Evolutionary conservation across 495 filamentous ascomycete genomes (phyloP), one percentile per base, ranked within the genome.

Genomic region (Clohesyomyces aquaticus): DNA sequence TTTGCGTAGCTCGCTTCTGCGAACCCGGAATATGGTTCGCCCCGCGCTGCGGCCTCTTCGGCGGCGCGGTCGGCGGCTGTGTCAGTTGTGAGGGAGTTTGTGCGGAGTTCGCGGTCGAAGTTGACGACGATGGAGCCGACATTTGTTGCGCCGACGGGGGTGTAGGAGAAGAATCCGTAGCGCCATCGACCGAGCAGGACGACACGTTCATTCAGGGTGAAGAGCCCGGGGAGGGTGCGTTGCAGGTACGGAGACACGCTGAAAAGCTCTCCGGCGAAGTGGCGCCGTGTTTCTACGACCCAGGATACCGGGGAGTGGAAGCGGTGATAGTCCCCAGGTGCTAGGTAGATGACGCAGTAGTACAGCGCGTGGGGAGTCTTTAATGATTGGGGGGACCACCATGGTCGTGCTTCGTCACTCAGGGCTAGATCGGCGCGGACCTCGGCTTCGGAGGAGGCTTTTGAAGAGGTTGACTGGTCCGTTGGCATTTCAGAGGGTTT

Each of bases 81-180:
- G 68, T 98, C 92, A 9, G 92, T 96, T 0, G 87, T 85, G 32
- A 98, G 79, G 63, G 85, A 89, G 75, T 99, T 99, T 29, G 94
- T 99, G 55, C 92, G 85, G 56, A 99, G 78, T 74, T 99, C 95
- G 59, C 86, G 81, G 74, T 99, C 94, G 73, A 99, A 99, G 77
- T 99, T 96, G 77, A 99, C 86, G 74, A 89, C 89, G 77, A 99
- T 98, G 42, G 89, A 93, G 52, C 94, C 94, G 48, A 99, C 94
- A 71, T 99, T 99, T n/a, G 94, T 99, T 12, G 94, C 94, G 61
- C 94, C 94, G 28, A 99, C 93, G 18, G 95, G 93, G 0, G 89
- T 94, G 77, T 91, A 96, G 70, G 87, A 90, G 79, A 98, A 98
- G 83, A 99, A 97, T 12, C 94, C 94, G 85, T 90, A 94, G 8